Evolutionary conservation across 768 basidiomycete species (phyloP).

Genomic region (Chalciporus chontae): DNA sequence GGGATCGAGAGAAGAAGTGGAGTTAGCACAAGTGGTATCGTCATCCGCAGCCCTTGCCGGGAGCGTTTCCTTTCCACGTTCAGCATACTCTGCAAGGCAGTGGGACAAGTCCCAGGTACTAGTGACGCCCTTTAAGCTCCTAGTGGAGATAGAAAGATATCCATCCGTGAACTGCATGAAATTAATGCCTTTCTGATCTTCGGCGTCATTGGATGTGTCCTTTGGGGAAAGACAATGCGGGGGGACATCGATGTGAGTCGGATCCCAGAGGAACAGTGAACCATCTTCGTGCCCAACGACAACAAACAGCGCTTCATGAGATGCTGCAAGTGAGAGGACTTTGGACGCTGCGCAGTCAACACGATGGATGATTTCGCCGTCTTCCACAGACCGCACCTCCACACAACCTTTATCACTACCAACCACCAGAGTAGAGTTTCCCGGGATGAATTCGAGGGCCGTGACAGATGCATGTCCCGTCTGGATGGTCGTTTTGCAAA

Average conservation of each 20-base stretch:
- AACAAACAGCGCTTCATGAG: constrained; percentile 8
- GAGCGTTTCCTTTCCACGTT: background rate
- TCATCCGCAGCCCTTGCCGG: background rate
- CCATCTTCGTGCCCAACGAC: constrained; percentile 12
- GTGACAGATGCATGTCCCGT: constrained; percentile 13
- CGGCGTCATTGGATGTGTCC: background rate
- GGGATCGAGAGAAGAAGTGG: background rate
- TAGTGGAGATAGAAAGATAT: constrained; percentile 7
- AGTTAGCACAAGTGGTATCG: no score
- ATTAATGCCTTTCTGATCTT: constrained; percentile 2
- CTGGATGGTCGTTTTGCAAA: constrained; percentile 5
- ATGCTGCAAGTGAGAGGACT: constrained; percentile 11
- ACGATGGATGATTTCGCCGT: constrained; percentile 7
- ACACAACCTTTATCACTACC: constrained; percentile 12
- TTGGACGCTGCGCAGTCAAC: constrained; percentile 3
- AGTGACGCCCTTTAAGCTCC: constrained; percentile 11
- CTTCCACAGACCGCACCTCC: constrained; percentile 14
- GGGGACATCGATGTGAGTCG: background rate
- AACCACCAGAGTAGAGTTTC: constrained; percentile 3
- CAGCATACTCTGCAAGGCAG: constrained; percentile 8
- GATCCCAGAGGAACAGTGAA: constrained; percentile 17
- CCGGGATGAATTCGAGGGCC: constrained; percentile 12
- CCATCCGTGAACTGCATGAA: constrained; percentile 12
- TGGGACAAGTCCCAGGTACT: constrained; percentile 14
- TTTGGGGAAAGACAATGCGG: constrained; percentile 9